These are phyloP conservation scores for Boehmeria nivea DNA, from an alignment of 306 rosid species.

Conservation along the genomic window DNA sequence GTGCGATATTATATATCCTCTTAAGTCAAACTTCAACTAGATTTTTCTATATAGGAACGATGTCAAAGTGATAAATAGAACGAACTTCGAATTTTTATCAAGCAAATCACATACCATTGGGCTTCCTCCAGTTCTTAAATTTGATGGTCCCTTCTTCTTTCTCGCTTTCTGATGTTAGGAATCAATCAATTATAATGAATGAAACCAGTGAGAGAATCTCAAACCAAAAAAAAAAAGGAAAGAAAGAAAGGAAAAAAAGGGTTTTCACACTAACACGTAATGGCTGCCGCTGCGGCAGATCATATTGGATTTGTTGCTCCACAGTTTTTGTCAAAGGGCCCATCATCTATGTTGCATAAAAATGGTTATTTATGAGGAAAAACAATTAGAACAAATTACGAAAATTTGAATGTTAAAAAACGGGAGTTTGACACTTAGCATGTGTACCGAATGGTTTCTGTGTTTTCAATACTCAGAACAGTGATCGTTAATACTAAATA, in stretches of 20 bases:
- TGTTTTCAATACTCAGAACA: no score
- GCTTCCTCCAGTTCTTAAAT: constrained; percentile 16
- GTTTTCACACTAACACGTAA: constrained; percentile 19
- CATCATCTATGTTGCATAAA: constrained; percentile 22
- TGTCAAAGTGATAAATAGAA: not conserved
- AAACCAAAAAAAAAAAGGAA: constrained; percentile 4
- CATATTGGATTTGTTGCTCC: constrained; percentile 24
- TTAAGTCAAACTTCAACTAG: no score
- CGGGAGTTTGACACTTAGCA: no score
- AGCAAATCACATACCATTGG: constrained; percentile 26
- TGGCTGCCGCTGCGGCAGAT: constrained; percentile 23
- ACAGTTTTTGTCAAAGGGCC: constrained; percentile 10
- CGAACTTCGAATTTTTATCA: not conserved
- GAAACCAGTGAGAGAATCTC: no score
- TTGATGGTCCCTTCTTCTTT: constrained; percentile 27
- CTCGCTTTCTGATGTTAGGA: constrained; percentile 21
- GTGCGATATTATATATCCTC: no score
- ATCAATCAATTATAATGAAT: constrained; percentile 5
- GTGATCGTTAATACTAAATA: no score
- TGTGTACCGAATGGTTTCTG: no score
- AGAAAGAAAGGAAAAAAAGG: constrained; percentile 19
- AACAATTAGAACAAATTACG: not conserved
- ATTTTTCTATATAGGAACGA: constrained; percentile 30
- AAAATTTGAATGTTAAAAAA: no score
- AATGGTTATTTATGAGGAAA: constrained; percentile 8